These are phyloP conservation scores for Peronospora destructor DNA, from an alignment of 352 stramenopile species.

Conservation along the genomic window DNA sequence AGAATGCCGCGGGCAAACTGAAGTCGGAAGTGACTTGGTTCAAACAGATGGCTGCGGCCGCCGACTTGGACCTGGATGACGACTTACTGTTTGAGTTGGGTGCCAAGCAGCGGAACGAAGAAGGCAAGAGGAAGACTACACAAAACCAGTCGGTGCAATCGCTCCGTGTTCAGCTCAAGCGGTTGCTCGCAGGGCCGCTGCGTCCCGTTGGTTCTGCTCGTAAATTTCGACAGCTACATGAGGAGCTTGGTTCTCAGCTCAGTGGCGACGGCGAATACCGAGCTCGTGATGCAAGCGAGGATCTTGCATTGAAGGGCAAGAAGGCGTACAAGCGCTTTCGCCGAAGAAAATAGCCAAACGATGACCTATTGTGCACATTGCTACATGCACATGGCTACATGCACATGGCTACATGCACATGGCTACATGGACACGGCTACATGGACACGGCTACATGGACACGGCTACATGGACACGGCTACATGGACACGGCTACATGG, in stretches of 20 bases:
- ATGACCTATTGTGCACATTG: not conserved
- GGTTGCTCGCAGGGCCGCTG: constrained; percentile 50
- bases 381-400: constrained; percentile 1
- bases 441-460: too few species aligned
- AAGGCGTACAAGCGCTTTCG: constrained; percentile 84
- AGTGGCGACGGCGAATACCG: constrained; percentile 68
- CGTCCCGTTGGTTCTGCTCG: constrained; percentile 69
- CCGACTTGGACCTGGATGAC: constrained; percentile 78
- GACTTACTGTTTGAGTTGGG: constrained; percentile 62
- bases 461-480: too few species aligned
- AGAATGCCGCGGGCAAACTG: constrained; percentile 66
- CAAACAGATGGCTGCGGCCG: constrained; percentile 73
- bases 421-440: not conserved
- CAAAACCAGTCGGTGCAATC: constrained; percentile 44
- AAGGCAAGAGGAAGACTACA: constrained; percentile 41
- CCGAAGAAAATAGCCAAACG: constrained; percentile 30
- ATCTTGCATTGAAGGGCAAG: constrained; percentile 65
- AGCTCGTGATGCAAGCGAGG: constrained; percentile 62
- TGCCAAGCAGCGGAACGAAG: constrained; percentile 55
- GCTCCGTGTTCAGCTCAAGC: constrained; percentile 51
- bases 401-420: constrained; percentile 1
- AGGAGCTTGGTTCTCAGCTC: constrained; percentile 64
- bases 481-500: too few species aligned
- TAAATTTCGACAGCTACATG: constrained; percentile 78
- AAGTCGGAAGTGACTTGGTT: constrained; percentile 84